A percentile compares a stretch with the other conserved stretches of the same genome.
These are phyloP conservation scores for Candida fluviatilis DNA, from an alignment of 805 yeast genomes.

Conservation along the genomic window DNA sequence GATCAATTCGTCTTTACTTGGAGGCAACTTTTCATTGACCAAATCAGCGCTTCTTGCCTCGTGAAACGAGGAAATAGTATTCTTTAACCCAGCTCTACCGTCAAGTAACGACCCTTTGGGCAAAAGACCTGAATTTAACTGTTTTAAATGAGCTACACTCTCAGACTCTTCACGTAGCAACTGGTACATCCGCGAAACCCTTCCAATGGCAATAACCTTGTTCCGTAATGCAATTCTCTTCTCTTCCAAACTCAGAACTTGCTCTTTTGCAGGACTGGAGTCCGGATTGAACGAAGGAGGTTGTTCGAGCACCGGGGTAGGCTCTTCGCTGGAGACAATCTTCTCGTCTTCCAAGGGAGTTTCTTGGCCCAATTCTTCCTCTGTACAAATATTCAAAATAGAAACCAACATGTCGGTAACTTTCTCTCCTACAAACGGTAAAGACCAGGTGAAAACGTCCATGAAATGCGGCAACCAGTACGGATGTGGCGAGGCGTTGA, in stretches of 20 bases:
- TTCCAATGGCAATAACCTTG: conserved; percentile 93
- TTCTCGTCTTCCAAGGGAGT: conserved; percentile 43
- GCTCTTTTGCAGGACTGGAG: conserved; percentile 18
- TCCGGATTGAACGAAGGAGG: not conserved
- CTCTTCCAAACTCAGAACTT: conserved; percentile 22
- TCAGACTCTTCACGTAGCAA: conserved; percentile 86
- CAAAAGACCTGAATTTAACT: conserved; percentile 65
- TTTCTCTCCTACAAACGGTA: conserved; percentile 96
- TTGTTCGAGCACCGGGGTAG: conserved; percentile 11
- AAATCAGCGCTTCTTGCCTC: conserved; percentile 80
- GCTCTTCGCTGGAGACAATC: conserved; percentile 15
- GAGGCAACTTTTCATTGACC: conserved; percentile 86
- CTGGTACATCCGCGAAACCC: conserved; percentile 88
- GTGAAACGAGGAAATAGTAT: conserved; percentile 67
- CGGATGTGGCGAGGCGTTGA: conserved; percentile 90
- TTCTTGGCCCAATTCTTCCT: conserved; percentile 85
- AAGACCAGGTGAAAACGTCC: conserved; percentile 97
- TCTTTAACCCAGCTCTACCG: conserved; percentile 76
- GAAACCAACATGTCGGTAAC: conserved; percentile 90
- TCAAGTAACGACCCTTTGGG: conserved; percentile 85
- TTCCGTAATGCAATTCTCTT: conserved; percentile 60
- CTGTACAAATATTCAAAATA: conserved; percentile 89
- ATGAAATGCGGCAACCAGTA: conserved; percentile 95
- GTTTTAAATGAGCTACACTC: conserved; percentile 74
- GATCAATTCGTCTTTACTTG: conserved; percentile 55